Evolutionary conservation across 2,329 filamentous ascomycete genomes (phyloP).

Genomic region (Thielaviopsis musarum): DNA sequence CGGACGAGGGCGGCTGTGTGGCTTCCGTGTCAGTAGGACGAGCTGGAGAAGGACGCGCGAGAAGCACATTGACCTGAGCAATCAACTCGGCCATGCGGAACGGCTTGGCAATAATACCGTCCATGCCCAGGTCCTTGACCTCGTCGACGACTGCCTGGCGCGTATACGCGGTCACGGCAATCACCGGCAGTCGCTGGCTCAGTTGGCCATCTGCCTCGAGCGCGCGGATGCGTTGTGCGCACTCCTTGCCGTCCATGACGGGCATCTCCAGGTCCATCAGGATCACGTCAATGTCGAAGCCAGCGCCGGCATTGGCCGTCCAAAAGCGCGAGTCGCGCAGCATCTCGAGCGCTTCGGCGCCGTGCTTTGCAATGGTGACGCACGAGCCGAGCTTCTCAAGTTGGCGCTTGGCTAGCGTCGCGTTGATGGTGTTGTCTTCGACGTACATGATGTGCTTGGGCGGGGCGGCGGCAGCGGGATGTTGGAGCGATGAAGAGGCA

Average conservation of each 20-base stretch:
- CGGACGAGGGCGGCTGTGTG: background rate
- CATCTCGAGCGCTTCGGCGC: conserved; percentile 42
- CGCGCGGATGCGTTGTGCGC: conserved; percentile 50
- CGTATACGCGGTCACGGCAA: conserved; percentile 71
- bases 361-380: conserved; percentile 47
- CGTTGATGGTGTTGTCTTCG: conserved; percentile 52
- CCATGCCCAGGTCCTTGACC: conserved; percentile 23
- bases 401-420: conserved; percentile 45
- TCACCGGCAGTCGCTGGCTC: conserved; percentile 53
- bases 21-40: background rate
- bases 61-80: conserved; percentile 46
- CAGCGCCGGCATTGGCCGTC: conserved; percentile 29
- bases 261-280: conserved; percentile 77
- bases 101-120: conserved; percentile 65
- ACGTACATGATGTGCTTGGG: conserved; percentile 44
- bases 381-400: conserved; percentile 43
- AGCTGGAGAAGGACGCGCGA: conserved; percentile 21
- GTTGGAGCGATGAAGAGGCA: background rate
- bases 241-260: conserved; percentile 66
- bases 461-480: conserved; percentile 16
- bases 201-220: conserved; percentile 46
- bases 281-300: conserved; percentile 45
- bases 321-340: conserved; percentile 40
- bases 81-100: conserved; percentile 59
- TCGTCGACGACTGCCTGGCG: conserved; percentile 26